Conservation (phyloP, 1,284 basidiomycete species). For the Heliocybe sulcata region DNA sequence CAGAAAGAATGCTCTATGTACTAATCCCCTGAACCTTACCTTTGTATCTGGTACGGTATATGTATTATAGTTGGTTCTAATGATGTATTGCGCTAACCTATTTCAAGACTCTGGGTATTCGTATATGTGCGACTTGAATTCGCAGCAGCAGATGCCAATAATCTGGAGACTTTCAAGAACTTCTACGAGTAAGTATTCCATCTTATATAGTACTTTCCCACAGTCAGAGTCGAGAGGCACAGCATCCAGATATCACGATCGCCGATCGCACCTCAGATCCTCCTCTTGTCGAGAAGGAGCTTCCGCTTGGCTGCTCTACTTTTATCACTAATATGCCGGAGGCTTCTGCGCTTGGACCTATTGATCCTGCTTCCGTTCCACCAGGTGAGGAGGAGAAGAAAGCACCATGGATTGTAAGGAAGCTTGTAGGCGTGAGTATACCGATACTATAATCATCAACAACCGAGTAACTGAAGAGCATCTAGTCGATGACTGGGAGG, state of each 20-base stretch:
- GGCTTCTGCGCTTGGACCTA: conserved; percentile 41
- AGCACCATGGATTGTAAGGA: conserved; percentile 58
- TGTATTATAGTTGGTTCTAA: background rate
- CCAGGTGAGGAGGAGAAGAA: conserved; percentile 43
- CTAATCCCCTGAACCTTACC: background rate
- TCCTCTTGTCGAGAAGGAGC: no score
- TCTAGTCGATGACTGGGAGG: conserved; percentile 55
- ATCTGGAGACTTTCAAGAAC: no score
- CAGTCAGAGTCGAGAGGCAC: no score
- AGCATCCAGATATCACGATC: no score
- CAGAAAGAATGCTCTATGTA: no score
- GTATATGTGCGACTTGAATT: no score
- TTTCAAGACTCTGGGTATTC: no score
- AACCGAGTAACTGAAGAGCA: conserved; percentile 1
- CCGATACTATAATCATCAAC: background rate
- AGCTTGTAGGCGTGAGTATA: conserved; percentile 50
- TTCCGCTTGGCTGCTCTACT: no score
- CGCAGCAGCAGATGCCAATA: no score
- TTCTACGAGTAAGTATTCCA: no score
- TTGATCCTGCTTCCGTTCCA: conserved; percentile 42
- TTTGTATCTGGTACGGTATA: background rate
- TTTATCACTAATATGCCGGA: background rate
- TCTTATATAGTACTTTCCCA: no score
- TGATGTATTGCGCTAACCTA: background rate
- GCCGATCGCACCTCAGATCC: no score